Evolutionary conservation across 176 grass and related monocot species (phyloP).

Genomic region (Chrysopogon serrulatus): DNA sequence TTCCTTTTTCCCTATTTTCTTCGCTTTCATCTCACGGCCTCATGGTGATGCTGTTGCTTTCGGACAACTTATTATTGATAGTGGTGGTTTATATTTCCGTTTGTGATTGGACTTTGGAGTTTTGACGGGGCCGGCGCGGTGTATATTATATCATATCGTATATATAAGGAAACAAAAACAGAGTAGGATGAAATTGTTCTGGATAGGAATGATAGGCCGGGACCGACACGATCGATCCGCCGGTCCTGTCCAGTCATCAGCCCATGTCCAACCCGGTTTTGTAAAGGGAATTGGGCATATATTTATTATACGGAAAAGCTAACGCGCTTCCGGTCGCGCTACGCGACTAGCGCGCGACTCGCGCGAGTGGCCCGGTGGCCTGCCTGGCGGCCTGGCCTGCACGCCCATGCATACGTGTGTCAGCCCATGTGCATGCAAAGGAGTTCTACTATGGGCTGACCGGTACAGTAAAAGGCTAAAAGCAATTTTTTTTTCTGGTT

Average conservation of each 20-base stretch:
- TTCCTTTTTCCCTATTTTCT: not conserved
- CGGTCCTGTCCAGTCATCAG: not conserved
- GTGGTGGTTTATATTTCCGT: not conserved
- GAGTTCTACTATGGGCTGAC: too few relatives aligned
- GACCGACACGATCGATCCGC: not conserved
- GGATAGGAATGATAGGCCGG: constrained; percentile 2
- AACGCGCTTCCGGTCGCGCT: too few relatives aligned
- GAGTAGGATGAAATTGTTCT: not conserved
- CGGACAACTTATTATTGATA: not conserved
- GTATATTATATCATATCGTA: not conserved
- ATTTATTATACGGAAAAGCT: too few relatives aligned
- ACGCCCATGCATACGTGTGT: too few relatives aligned
- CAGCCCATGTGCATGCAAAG: too few relatives aligned
- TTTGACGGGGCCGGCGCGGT: not conserved
- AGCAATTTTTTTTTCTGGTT: too few relatives aligned
- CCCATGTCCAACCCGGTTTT: not conserved
- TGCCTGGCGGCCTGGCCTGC: too few relatives aligned
- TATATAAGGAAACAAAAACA: not conserved
- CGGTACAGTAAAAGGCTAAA: too few relatives aligned
- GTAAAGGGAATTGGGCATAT: too few relatives aligned
- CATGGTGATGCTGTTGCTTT: not conserved
- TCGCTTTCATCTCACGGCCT: not conserved
- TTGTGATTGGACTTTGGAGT: not conserved
- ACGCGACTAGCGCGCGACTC: too few relatives aligned
- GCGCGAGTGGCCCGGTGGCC: too few relatives aligned